Evolutionary conservation across 768 basidiomycete species (phyloP).

Genomic region (Pleurotus salmoneostramineus): DNA sequence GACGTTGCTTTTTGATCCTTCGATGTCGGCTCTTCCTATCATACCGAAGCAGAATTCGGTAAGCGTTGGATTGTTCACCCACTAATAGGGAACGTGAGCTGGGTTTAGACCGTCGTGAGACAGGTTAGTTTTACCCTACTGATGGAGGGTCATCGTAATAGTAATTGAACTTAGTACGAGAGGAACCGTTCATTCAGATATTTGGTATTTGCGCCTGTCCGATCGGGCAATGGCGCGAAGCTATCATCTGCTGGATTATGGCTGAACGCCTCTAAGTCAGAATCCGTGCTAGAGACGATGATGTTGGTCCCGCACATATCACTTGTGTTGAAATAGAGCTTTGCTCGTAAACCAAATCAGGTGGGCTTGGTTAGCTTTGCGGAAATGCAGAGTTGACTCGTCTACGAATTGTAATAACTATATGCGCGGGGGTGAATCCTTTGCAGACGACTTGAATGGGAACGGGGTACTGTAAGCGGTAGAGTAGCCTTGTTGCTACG

Average conservation of each 20-base stretch:
- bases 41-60: conserved; percentile 79
- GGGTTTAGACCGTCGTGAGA: conserved; percentile 83
- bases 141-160: conserved; percentile 71
- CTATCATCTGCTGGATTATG: conserved; percentile 83
- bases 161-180: conserved; percentile 81
- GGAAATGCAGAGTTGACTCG: conserved; percentile 53
- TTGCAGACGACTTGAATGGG: conserved; percentile 78
- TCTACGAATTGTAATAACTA: conserved; percentile 58
- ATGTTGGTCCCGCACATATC: conserved; percentile 65
- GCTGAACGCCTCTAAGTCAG: conserved; percentile 83
- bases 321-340: conserved; percentile 65
- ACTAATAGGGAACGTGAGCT: conserved; percentile 76
- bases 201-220: conserved; percentile 79
- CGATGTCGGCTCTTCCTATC: conserved; percentile 81
- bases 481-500: conserved; percentile 78
- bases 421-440: conserved; percentile 72
- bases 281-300: conserved; percentile 76
- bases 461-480: conserved; percentile 74
- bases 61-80: conserved; percentile 82
- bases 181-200: conserved; percentile 83
- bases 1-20: conserved; percentile 82
- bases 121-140: conserved; percentile 86
- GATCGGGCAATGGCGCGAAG: conserved; percentile 76
- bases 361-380: conserved; percentile 39
- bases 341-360: conserved; percentile 69